Evolutionary conservation across 2,329 filamentous ascomycete species (phyloP), one percentile per base, ranked within the genome.

Genomic region (Epichloe typhina): DNA sequence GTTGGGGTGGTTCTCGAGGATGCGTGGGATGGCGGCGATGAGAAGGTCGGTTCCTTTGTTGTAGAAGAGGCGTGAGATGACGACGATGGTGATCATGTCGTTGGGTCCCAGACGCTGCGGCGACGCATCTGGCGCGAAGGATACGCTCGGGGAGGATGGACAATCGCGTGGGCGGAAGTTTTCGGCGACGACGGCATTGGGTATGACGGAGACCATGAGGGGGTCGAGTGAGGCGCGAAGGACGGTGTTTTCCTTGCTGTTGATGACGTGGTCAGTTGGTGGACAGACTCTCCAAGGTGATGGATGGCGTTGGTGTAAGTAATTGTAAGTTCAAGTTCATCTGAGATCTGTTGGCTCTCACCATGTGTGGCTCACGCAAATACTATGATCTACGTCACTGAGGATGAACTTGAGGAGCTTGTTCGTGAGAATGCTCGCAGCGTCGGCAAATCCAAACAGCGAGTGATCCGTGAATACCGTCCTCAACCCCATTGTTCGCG

Each of bases 381-480:
- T 95, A 54, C 94, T 90, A 74, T 98, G 93, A 63, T 97, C 93
- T 13, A 98, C 90, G 64, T 98, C 93, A 65, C 91, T 97, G 56
- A 98, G 66, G 0, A 82, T 91, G 62, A 98, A 98, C 66, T 98
- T 98, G 51, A 98, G 76, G 39, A 98, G 73, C 71, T 98, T 98
- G 66, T 98, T 98, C 35, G 91, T 94, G 53, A 98, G 73, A 56
- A 98, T 98, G 57, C 91, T 97, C 1, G 82, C 88, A 1, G 93
- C 90, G 68, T 98, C 94, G 44, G 91, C 93, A 62, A 98, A 98
- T 1, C 93, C 93, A 70, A 97, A 97, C 3, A 98, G 75, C 40
- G 90, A 96, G 67, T 98, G 93, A 62, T 98, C 93, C 0, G 93
- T 98, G 62, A 97, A 97, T 43, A 96, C 91, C 0, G 94, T 96